A percentile compares a stretch with the other conserved stretches of the same genome.
phyloP scores from a whole-genome alignment of 192 early-diverging fungal species.

The Rhizophagus clarus region DNA sequence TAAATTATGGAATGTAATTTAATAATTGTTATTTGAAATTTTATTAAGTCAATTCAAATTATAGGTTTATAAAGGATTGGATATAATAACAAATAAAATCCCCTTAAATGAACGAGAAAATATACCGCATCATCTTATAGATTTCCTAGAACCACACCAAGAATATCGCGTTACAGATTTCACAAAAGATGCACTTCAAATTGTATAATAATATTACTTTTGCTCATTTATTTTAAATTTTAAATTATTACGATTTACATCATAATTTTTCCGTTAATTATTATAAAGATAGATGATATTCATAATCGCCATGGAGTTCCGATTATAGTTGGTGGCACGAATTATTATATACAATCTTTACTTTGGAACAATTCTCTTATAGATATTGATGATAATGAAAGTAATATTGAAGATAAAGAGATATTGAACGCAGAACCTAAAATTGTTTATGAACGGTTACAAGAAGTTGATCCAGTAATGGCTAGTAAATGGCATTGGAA shows the following conservation, averaged over 20 bases:
- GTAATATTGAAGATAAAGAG: conserved; percentile 31
- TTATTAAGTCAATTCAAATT: neutral
- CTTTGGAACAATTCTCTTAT: conserved; percentile 78
- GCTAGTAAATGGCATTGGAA: conserved; percentile 88
- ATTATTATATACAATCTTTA: conserved; percentile 95
- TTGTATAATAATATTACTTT: conserved; percentile 46
- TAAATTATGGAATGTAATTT: conserved; percentile 30
- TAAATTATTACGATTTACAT: conserved; percentile 2
- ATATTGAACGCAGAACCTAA: conserved; percentile 43
- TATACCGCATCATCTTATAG: conserved; percentile 86
- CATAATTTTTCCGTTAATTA: neutral
- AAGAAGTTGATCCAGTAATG: conserved; percentile 80
- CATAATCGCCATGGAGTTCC: conserved; percentile 71
- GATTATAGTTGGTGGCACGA: conserved; percentile 93
- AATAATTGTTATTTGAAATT: neutral
- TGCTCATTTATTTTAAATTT: neutral
- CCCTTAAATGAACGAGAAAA: conserved; percentile 64
- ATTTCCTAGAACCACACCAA: conserved; percentile 63
- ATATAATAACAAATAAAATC: conserved; percentile 96
- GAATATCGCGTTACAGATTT: conserved; percentile 93
- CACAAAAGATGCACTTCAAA: conserved; percentile 69
- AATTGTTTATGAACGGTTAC: conserved; percentile 69
- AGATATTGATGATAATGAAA: conserved; percentile 12
- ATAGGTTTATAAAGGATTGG: conserved; percentile 86
- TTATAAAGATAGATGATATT: conserved; percentile 72